Base-by-base conservation (phyloP, 140 eudicot genomes). In the Bidens hawaiensis region DNA sequence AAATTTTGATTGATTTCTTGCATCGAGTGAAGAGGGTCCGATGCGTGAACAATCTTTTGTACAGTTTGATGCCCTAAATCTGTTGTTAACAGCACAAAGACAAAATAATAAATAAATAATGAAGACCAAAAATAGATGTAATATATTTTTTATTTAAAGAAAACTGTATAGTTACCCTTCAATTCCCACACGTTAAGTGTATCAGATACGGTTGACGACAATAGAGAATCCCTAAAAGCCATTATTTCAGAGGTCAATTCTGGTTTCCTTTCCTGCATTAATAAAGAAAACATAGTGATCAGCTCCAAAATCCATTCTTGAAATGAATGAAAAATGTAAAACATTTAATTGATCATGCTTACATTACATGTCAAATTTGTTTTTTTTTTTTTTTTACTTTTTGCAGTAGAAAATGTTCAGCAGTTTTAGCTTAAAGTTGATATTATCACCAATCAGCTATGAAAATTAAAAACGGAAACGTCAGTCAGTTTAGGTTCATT, bases 31-130 rank as follows among this genome's bases (percentile, higher is more conserved):
- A 94, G 84, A 67, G 99, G 99, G 71, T 94, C 96, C 24, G 99
- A 85, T 43, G 99, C 95, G 48, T 78, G 99, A 62, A 94, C 90
- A 33, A 94, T 94, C 85, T 86, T 88, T 74, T 94, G 99, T 22
- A 89, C 95, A 45, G 95, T 88, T 77, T 94, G 99, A 78, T 94
- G 99, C 33, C 99, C 99, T 66, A 94, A 64, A 85, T 94, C 99
- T 94, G 79, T 46, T 42, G 67, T 52, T 59, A 51, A 36, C n/a
- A 31, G 60, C 73, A 49, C 28, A 60, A 49, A 76, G 16, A 64
- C 31, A 38, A 26, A 48, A 22, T 9, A 23, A 49, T 8, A 76
- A n/a, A n/a, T n/a, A n/a, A n/a, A 53, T 17, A 25, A 41, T 5
- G 25, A 49, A 49, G 9, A 3, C 15, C 12, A 1, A 12, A 27